Evolutionary conservation across 768 basidiomycete species (phyloP), one percentile per base, ranked within the genome.

Genomic region (Boletus coccyginus): DNA sequence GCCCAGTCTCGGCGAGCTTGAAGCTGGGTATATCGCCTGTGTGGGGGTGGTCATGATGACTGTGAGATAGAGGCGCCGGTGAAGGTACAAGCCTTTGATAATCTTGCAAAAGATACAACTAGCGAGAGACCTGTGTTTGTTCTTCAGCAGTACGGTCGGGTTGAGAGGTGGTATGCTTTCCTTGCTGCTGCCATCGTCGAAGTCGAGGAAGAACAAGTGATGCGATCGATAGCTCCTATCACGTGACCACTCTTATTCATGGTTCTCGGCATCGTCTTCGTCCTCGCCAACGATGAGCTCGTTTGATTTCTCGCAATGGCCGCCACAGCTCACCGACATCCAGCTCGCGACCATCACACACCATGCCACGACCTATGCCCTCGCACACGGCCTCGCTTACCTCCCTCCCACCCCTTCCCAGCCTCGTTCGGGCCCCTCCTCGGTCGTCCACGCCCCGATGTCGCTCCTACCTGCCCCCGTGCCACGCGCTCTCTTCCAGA

Each of bases 51-150:
- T 53, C 16, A 53, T 7, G 38, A 38, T 4, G 8, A 16, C 0
- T 8, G 16, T 2, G 5, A 42, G 2, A 21, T 11, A 1, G 19
- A 29, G 21, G 21, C 21, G 21, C 17, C 13, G 27, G 11, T 8
- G 2, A 56, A 38, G 38, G 27, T 36, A 60, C 72, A 29, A 45
- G 85, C 94, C 91, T 76, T 91, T 91, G 76, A 94, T 81, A 72
- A 98, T 97, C 77, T 88, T 97, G 81, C 96, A 98, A 77, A 97
- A 98, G 65, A 98, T 74, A 73, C 94, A 97, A 24, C 70, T 72
- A 7, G 84, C 79, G 50, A 88, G 77, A 46, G 76, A 75, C 65
- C 87, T 87, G 53, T 50, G 14, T 7, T 3, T 12, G 4, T 0
- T n/a, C 4, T 4, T 69, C n/a, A 57, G 46, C 19, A 3, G 21